Base-by-base conservation (phyloP, 148 eudicot species). In the Nyssa sinensis region DNA sequence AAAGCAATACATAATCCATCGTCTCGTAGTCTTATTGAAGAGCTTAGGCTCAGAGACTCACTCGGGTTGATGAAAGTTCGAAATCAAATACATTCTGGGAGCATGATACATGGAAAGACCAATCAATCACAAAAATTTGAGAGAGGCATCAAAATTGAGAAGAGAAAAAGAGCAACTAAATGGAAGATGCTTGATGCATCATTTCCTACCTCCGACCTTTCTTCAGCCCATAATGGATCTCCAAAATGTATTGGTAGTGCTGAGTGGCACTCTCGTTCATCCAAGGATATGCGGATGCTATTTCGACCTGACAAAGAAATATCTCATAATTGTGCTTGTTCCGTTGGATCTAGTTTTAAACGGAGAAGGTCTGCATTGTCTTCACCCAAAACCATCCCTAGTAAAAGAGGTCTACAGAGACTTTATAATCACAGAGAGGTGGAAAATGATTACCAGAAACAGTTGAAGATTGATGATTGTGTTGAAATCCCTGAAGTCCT, bases 161-260 rank as follows among this genome's bases (percentile, higher is more conserved):
- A 76, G 79, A 75, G 81, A 71, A 81, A 79, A 79, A 65, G 64
- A 66, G 69, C 58, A 37, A 73, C 59, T 5, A 85, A 83, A 76
- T 71, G 77, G 82, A 83, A 61, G 74, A 68, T 33, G 73, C 53
- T 78, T 55, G 78, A 76, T 35, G 53, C 65, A 68, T 27, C 84
- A 63, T 66, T 70, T 74, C 24, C 81, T 62, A 72, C 70, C 60
- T 64, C 88, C 29, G 61, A 58, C 24, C 57, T 57, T 47, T 68
- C 83, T 72, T 66, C 67, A 37, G 62, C 62, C 47, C 66, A 77
- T 59, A 57, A 66, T 32, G 60, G 75, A 51, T 74, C 80, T 81
- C 73, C 67, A 49, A 58, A 60, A 68, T 70, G 68, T 69, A 69
- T 70, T 55, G 70, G 47, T 66, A 79, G 62, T 68, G 70, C 76